Evolutionary conservation across 2,329 filamentous ascomycete species (phyloP), one percentile per base, ranked within the genome.

Genomic region (Pseudovirgaria hyperparasitica): DNA sequence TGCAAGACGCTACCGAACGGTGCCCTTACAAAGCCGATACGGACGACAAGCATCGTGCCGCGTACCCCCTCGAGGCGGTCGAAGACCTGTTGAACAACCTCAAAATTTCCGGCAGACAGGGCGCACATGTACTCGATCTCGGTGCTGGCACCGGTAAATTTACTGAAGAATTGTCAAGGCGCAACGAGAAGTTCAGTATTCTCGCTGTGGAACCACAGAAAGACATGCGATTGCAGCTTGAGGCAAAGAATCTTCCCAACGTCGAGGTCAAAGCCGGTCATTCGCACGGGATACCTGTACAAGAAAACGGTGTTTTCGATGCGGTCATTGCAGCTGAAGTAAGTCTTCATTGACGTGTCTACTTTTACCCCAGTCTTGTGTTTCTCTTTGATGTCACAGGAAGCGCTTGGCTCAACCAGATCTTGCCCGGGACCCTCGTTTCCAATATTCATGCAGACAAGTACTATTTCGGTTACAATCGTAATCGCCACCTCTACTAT

Each of bases 101-200:
- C n/a, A 52, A 58, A 5, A 48, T 82, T 6, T 52, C 58, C 16
- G 60, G 57, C 15, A 42, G 58, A 11, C 27, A 51, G 5, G 54
- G 57, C 23, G 64, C 65, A 9, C 62, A 52, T 23, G 52, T 81
- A 21, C 47, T 80, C 14, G 76, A 82, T 45, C 57, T 82, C 11
- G 76, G 67, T 2, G 72, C 74, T 3, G 76, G 76, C 1, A 80
- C 76, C 1, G 77, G 77, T 15, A 80, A 80, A 42, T 74, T 81
- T 42, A 81, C 76, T 0, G 70, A 76, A 46, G 40, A 65, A 11
- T 58, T 84, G 18, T 67, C 70, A 5, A 55, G 49, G 9, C 57
- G 75, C 16, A 55, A 62, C 1, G 78, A 82, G 49, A 44, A 53
- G 5, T 81, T 67, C 50, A 44, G 68, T 22, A 58, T 84, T 35